A percentile compares a stretch with the other conserved stretches of the same genome.
Evolutionary conservation across 805 yeast genomes (phyloP).

Genomic region (Starmerella ratchasimensis): DNA sequence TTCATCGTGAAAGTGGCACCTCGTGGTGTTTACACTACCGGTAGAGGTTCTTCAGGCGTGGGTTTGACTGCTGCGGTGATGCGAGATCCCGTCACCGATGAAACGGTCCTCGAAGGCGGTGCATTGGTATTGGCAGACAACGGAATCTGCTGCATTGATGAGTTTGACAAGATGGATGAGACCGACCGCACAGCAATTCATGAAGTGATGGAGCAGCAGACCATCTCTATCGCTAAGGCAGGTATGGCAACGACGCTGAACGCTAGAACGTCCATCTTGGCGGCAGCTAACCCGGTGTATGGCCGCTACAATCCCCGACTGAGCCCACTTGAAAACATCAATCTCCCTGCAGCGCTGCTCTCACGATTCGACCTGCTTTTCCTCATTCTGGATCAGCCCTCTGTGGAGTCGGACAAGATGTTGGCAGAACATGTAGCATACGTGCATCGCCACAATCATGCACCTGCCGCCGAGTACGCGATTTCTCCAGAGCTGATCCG

Average conservation of each 20-base stretch:
- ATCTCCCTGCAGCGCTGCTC: constrained; percentile 87
- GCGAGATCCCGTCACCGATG: constrained; percentile 98
- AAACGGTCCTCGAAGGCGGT: constrained; percentile 96
- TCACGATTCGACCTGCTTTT: constrained; percentile 90
- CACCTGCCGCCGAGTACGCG: constrained; percentile 63
- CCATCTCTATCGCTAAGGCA: constrained; percentile 92
- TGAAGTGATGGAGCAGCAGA: constrained; percentile 99
- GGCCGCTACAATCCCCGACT: constrained; percentile 85
- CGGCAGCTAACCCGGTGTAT: constrained; percentile 96
- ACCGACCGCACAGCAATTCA: constrained; percentile 93
- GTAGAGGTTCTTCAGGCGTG: constrained; percentile 97
- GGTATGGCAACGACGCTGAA: constrained; percentile 93
- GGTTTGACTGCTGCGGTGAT: constrained; percentile 98
- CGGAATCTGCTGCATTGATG: constrained; percentile 97
- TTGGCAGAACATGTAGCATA: constrained; percentile 88
- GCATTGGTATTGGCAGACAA: constrained; percentile 93
- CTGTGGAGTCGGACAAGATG: constrained; percentile 63
- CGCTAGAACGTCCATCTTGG: constrained; percentile 87
- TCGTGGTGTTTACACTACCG: constrained; percentile 92
- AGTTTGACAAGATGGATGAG: constrained; percentile 98
- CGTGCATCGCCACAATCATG: constrained; percentile 85
- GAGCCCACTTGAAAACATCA: constrained; percentile 89
- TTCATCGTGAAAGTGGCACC: constrained; percentile 88
- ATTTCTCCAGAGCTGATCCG: constrained; percentile 68
- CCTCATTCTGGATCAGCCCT: constrained; percentile 73